Evolutionary conservation across 352 stramenopile species (phyloP).

Genomic region (Globisporangium heterothallicum): DNA sequence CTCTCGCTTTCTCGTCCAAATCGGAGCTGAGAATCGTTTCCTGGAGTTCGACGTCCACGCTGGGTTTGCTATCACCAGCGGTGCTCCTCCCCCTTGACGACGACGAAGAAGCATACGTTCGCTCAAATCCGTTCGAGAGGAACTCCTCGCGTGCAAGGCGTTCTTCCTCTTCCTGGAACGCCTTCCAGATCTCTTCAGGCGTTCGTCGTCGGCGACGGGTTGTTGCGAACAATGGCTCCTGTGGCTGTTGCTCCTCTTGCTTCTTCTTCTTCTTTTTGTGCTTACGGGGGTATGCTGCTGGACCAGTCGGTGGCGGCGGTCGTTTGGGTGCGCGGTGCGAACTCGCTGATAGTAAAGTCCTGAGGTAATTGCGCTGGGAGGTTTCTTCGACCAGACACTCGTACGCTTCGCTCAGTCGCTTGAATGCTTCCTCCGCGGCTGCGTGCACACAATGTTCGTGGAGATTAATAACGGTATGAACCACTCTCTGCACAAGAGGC

Average conservation of each 20-base stretch:
- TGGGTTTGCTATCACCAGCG: neutral
- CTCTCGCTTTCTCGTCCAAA: slow-evolving; percentile 30
- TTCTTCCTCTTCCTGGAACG: slow-evolving; percentile 73
- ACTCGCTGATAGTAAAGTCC: slow-evolving; percentile 16
- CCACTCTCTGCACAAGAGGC: neutral
- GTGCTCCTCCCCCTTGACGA: neutral
- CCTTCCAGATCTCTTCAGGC: slow-evolving; percentile 60
- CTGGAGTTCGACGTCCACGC: slow-evolving; percentile 11
- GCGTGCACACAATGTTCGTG: slow-evolving; percentile 7
- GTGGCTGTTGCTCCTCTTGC: slow-evolving; percentile 2
- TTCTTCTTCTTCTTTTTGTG: slow-evolving; percentile 11
- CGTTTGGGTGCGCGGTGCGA: neutral
- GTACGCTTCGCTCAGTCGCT: slow-evolving; percentile 70
- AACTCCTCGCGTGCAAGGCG: slow-evolving; percentile 54
- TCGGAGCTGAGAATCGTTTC: slow-evolving; percentile 30
- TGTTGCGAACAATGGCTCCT: neutral
- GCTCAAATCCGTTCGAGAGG: slow-evolving; percentile 52
- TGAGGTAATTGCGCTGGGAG: slow-evolving; percentile 48
- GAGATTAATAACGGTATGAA: too few species aligned
- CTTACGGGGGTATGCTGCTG: slow-evolving; percentile 18
- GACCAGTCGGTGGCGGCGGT: neutral
- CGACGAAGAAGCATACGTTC: slow-evolving; percentile 28
- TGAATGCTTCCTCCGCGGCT: slow-evolving; percentile 76
- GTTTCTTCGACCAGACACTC: slow-evolving; percentile 55
- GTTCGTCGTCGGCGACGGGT: slow-evolving; percentile 30